These are phyloP conservation scores for Rhynchospora tenuis DNA, from an alignment of 176 grass and related monocot genomes.

Conservation along the genomic window DNA sequence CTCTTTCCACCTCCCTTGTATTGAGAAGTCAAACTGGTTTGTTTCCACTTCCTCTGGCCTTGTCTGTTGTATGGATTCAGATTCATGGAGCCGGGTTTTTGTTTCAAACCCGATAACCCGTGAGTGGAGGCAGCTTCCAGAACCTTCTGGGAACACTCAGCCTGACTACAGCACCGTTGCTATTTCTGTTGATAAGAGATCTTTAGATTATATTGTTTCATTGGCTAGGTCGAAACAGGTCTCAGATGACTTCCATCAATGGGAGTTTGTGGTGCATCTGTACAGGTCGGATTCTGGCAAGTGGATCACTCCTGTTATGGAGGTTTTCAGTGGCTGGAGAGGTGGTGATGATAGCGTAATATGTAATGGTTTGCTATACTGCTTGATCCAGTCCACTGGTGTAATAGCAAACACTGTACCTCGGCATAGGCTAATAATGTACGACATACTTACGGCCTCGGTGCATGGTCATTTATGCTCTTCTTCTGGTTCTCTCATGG, in stretches of 20 bases:
- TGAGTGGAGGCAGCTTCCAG: constrained; percentile 53
- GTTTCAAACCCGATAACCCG: constrained; percentile 81
- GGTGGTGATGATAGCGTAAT: constrained; percentile 87
- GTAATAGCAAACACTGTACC: constrained; percentile 50
- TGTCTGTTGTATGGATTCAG: constrained; percentile 79
- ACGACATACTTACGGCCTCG: constrained; percentile 34
- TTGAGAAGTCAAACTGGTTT: constrained; percentile 67
- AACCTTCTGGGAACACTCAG: constrained; percentile 42
- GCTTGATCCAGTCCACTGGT: constrained; percentile 87
- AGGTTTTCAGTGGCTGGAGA: constrained; percentile 82
- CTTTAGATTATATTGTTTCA: constrained; percentile 59
- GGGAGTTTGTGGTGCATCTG: constrained; percentile 64
- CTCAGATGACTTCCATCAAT: constrained; percentile 59
- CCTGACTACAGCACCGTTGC: constrained; percentile 78
- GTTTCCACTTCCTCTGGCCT: constrained; percentile 73
- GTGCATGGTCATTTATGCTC: constrained; percentile 13
- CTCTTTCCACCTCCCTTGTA: constrained; percentile 56
- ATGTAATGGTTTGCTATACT: constrained; percentile 66
- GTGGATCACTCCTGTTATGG: constrained; percentile 44
- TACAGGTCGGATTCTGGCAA: constrained; percentile 50
- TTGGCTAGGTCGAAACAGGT: constrained; percentile 65
- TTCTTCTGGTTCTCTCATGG: constrained; percentile 21
- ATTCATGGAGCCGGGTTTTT: constrained; percentile 51
- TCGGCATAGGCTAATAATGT: constrained; percentile 77
- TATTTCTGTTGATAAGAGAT: constrained; percentile 52